phyloP scores from a whole-genome alignment of 768 basidiomycete genomes.

The Panaeolus cyanescens region DNA sequence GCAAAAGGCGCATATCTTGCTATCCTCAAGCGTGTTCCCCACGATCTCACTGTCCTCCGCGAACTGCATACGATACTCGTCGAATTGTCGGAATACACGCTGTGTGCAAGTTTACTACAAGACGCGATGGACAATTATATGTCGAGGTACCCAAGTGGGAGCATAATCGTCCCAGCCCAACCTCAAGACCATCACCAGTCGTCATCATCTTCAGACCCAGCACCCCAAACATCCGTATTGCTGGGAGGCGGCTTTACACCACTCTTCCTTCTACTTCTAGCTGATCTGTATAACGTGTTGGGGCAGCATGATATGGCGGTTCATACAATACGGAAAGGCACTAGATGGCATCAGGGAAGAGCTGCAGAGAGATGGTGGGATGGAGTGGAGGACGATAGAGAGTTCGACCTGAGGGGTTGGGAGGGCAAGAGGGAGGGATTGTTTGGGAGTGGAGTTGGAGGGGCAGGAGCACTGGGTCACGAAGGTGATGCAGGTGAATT shows the following conservation, averaged over 20 bases:
- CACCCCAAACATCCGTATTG: slow-evolving; percentile 35
- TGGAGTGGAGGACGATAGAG: slow-evolving; percentile 80
- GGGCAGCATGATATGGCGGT: slow-evolving; percentile 71
- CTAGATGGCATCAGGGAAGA: slow-evolving; percentile 91
- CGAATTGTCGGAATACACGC: slow-evolving; percentile 65
- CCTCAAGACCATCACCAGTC: background rate
- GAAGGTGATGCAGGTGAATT: background rate
- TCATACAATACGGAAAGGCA: slow-evolving; percentile 70
- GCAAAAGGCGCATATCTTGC: slow-evolving; percentile 65
- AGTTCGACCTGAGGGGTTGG: slow-evolving; percentile 64
- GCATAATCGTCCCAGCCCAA: background rate
- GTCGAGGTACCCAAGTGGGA: background rate
- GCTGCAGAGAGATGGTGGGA: slow-evolving; percentile 79
- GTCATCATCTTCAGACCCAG: slow-evolving; percentile 36
- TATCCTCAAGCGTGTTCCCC: slow-evolving; percentile 75
- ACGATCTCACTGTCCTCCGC: slow-evolving; percentile 76
- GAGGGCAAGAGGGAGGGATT: slow-evolving; percentile 9
- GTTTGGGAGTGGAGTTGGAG: background rate
- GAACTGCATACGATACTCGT: slow-evolving; percentile 80
- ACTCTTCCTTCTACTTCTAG: slow-evolving; percentile 79
- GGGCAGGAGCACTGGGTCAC: background rate
- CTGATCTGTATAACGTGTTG: slow-evolving; percentile 79
- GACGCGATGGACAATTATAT: slow-evolving; percentile 75
- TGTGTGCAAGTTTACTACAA: slow-evolving; percentile 70
- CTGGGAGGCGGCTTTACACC: slow-evolving; percentile 55